Conservation (phyloP, 306 rosid species). For the Elaeagnus macrophylla region DNA sequence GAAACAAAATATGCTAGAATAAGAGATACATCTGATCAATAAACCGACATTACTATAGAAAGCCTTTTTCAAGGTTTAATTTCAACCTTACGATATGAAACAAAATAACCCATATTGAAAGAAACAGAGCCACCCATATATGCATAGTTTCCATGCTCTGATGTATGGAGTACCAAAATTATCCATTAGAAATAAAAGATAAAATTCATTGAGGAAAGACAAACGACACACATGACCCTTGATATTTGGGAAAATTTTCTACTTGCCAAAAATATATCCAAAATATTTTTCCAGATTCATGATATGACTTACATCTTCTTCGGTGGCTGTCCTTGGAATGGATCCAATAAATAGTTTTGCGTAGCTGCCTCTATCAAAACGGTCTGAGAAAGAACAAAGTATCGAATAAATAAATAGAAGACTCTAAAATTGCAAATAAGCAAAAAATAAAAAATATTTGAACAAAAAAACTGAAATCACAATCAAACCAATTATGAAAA, state of each 20-base stretch:
- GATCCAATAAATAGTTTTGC: conserved; percentile 93
- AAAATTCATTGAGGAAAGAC: background rate
- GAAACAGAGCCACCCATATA: too few relatives aligned
- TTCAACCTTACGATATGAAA: background rate
- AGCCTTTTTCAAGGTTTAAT: background rate
- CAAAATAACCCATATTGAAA: background rate
- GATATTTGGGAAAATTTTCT: background rate
- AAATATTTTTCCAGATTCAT: background rate
- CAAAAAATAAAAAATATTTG: too few relatives aligned
- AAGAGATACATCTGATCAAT: background rate
- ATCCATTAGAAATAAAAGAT: background rate
- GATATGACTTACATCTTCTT: conserved; percentile 59
- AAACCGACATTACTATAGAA: background rate
- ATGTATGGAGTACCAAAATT: too few relatives aligned
- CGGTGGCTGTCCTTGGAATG: conserved; percentile 81
- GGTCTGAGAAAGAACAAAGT: conserved; percentile 33
- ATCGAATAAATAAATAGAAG: background rate
- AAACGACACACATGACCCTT: conserved; percentile 3
- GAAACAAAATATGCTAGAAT: background rate
- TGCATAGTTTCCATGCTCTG: too few relatives aligned
- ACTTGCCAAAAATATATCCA: background rate
- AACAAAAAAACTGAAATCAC: too few relatives aligned
- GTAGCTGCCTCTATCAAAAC: conserved; percentile 47
- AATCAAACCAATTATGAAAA: too few relatives aligned
- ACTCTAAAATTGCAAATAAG: too few relatives aligned